Base-by-base conservation (phyloP, 2,329 filamentous ascomycete genomes). In the Diaporthe sp. region DNA sequence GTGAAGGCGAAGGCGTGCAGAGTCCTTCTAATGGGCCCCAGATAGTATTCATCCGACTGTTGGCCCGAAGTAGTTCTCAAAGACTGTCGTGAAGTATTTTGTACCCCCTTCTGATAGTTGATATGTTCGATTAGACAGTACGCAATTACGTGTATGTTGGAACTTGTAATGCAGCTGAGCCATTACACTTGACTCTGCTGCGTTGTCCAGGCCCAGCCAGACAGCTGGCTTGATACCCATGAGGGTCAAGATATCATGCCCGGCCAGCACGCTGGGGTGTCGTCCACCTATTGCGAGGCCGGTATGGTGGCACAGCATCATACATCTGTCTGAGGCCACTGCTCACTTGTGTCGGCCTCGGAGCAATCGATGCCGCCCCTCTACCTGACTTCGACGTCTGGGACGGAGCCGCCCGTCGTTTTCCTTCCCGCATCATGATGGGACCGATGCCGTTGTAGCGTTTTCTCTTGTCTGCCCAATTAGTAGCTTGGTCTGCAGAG, bases 321-420 rank as follows among this genome's bases (percentile, higher is more conserved):
- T 39, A 27, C 19, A 30, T n/a, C 25, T 10, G 39, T 39, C 25
- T 22, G 10, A 35, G 59, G 37, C 12, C 30, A 25, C 59, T 47
- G 59, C 39, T 65, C 27, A 65, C 59, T 32, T 27, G 5, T 17
- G 39, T 47, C 59, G 42, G 59, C 59, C 59, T 65, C 59, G 59
- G 61, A 65, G 42, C 12, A 32, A 27, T 50, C 30, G 12, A 35
- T 65, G 42, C 61, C 61, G 61, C 30, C 27, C 13, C 27, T 47
- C 42, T 17, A 44, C 59, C 42, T 47, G 27, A 47, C 59, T 17
- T 44, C 10, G 25, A 44, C 58, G 58, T 10, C 13, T 47, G 19
- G 25, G 59, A 44, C 19, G 39, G 39, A n/a, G 25, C 37, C 59
- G 27, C 39, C 25, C 37, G 27, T 19, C 27, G 9, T 37, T 39